Conservation (phyloP, 495 filamentous ascomycete species). For the Penicillium malachiteum region DNA sequence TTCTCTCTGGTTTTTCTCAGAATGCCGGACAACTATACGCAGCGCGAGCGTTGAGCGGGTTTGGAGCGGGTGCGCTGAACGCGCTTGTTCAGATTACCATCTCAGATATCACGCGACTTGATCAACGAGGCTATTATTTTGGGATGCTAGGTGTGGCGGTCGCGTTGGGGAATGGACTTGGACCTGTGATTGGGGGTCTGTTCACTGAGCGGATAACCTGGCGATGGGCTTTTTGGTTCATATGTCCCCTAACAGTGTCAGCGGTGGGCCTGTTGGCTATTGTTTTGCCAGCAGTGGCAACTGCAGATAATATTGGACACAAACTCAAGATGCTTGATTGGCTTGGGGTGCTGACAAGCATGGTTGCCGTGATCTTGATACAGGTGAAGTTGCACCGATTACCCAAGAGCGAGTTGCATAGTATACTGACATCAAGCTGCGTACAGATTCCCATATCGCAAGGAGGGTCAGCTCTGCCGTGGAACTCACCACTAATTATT, state of each 20-base stretch:
- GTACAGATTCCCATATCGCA: constrained; percentile 30
- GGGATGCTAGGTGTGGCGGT: constrained; percentile 43
- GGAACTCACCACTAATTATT: constrained; percentile 37
- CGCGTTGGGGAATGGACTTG: constrained; percentile 44
- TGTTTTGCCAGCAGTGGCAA: constrained; percentile 34
- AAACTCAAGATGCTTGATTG: constrained; percentile 40
- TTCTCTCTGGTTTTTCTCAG: constrained; percentile 23
- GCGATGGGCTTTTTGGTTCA: constrained; percentile 48
- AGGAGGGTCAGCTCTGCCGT: constrained; percentile 40
- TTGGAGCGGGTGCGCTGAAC: constrained; percentile 22
- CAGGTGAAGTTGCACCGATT: constrained; percentile 10
- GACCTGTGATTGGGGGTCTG: constrained; percentile 44
- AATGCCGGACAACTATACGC: constrained; percentile 21
- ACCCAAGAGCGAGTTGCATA: no score
- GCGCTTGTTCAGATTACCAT: constrained; percentile 35
- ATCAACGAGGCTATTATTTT: constrained; percentile 48
- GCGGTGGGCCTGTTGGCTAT: constrained; percentile 24
- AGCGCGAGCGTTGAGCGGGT: constrained; percentile 14
- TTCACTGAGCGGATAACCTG: constrained; percentile 36
- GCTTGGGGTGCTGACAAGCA: constrained; percentile 14
- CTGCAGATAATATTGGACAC: constrained; percentile 30
- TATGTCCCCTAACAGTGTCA: constrained; percentile 26
- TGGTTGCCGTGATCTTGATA: constrained; percentile 39
- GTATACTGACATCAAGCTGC: background rate
- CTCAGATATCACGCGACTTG: constrained; percentile 39